These are phyloP conservation scores for Oryza glaberrima DNA, from an alignment of 176 grass and related monocot species.

Conservation along the genomic window DNA sequence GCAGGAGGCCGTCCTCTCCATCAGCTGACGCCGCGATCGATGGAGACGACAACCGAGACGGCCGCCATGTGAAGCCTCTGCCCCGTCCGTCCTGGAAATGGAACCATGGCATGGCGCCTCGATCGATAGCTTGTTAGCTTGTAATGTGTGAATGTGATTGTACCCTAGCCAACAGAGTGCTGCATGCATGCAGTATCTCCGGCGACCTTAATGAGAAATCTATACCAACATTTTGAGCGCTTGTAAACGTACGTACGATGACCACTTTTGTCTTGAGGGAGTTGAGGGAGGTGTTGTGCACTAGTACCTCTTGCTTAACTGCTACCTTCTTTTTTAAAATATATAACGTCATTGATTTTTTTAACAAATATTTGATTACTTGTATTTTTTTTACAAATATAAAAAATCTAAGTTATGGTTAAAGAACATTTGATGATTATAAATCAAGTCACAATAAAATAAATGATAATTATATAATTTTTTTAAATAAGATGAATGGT, in stretches of 20 bases:
- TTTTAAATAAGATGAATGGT: no score
- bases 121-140: neutral
- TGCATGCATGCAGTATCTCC: neutral
- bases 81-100: neutral
- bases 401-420: no score
- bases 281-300: neutral
- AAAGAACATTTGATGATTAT: no score
- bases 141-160: conserved; percentile 39
- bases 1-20: conserved; percentile 24
- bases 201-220: neutral
- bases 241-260: neutral
- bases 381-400: no score
- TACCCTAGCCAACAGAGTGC: conserved; percentile 18
- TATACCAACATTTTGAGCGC: neutral
- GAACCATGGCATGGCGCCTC: conserved; percentile 17
- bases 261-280: neutral
- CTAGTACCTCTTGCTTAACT: neutral
- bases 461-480: no score
- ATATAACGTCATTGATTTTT: no score
- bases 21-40: conserved; percentile 12
- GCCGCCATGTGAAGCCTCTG: conserved; percentile 32
- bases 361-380: no score
- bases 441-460: no score
- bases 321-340: no score
- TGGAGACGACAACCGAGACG: conserved; percentile 26